phyloP scores from a whole-genome alignment of 148 eudicot species.

The Vaccinium myrtillus region DNA sequence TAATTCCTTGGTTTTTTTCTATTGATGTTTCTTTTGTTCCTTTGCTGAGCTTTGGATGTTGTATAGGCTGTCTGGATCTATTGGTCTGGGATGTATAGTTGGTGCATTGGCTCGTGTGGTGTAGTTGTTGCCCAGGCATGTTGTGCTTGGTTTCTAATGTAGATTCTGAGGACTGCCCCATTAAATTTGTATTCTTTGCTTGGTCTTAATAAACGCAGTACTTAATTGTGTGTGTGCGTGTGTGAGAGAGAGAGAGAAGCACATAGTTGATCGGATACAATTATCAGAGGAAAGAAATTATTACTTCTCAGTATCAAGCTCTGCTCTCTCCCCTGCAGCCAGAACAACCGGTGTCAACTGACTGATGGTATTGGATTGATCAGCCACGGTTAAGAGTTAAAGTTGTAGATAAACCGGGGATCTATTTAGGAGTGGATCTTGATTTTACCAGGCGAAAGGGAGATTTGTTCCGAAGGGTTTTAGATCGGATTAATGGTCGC shows the following conservation, averaged over 20 bases:
- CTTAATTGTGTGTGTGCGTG: background rate
- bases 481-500: no score
- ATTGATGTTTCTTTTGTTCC: background rate
- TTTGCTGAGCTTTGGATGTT: background rate
- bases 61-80: background rate
- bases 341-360: constrained; percentile 90
- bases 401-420: no score
- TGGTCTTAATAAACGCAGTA: background rate
- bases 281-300: no score
- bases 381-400: constrained; percentile 55
- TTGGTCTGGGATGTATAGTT: background rate
- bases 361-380: constrained; percentile 88
- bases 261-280: no score
- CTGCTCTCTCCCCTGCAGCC: no score
- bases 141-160: background rate
- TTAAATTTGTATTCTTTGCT: background rate
- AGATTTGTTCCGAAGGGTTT: no score
- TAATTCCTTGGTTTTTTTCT: background rate
- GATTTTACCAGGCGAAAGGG: no score
- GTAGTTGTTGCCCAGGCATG: background rate
- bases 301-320: no score
- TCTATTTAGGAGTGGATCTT: no score
- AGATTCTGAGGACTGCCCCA: background rate
- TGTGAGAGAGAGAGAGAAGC: no score
- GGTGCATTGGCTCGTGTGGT: background rate